Base-by-base conservation (phyloP, 1,284 basidiomycete species). In the Porogramme epimiltina region DNA sequence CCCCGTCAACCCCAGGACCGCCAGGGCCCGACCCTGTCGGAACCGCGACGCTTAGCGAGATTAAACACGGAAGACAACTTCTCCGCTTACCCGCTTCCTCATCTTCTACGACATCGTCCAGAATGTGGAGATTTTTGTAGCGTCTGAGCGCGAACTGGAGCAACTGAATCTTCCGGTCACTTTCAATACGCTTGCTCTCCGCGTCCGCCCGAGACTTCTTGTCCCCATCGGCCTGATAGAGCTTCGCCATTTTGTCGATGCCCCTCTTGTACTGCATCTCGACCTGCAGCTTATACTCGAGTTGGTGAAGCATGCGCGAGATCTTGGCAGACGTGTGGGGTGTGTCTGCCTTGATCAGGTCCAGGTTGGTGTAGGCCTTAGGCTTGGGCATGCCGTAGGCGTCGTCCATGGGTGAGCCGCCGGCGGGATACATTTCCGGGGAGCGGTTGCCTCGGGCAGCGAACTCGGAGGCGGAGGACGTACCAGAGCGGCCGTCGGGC, bases 231-330 rank as follows among this genome's bases (percentile, higher is more conserved):
- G 90, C 91, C 65, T 94, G 87, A 71, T 96, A 97, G 40, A 96
- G 77, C 67, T 88, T 91, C 33, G 91, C 92, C 95, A 99, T 99
- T 78, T 98, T 98, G 73, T 99, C 96, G 64, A 98, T 98, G 42
- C 97, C 97, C 66, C 89, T 84, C 78, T 97, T 97, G 80, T 98
- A 98, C 74, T 99, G 95, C 76, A 91, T 87, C 73, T 99, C 97
- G 61, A 99, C 93, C 72, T 96, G 93, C 47, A 98, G 87, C 76
- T 99, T 99, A 84, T 98, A 98, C 72, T 99, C 95, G 61, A 99
- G 87, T 73, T 98, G 95, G 72, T 98, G 95, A 51, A 99, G 84
- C 96, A 98, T 98, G 62, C 88, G 87, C 42, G 94, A 92, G 70
- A 99, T 98, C 78, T 98, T 99, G 58, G 93, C 91, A 4, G 94